phyloP scores from a whole-genome alignment of 2,329 filamentous ascomycete species.

The Dactylonectria macrodidyma region DNA sequence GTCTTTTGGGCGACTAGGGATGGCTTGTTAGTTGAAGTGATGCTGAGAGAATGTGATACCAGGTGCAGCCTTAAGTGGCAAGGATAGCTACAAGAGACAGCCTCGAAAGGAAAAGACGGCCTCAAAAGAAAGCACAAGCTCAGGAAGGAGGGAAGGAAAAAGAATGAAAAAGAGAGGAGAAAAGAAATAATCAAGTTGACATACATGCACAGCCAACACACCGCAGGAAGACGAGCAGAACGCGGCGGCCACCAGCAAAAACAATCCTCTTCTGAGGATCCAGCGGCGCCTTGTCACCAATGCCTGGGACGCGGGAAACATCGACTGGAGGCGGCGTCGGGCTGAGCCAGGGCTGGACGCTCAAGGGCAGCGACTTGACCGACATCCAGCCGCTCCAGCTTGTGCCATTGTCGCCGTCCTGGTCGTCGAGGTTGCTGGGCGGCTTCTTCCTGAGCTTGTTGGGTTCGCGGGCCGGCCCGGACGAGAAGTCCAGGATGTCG shows the following conservation, averaged over 20 bases:
- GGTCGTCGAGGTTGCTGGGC: conserved; percentile 49
- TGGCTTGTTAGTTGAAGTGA: conserved; percentile 6
- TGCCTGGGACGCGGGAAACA: conserved; percentile 60
- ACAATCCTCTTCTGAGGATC: conserved; percentile 62
- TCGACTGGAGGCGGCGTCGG: conserved; percentile 66
- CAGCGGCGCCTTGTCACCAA: conserved; percentile 64
- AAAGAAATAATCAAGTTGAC: conserved; percentile 43
- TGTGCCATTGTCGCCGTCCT: conserved; percentile 38
- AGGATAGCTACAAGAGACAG: no score
- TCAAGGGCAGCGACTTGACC: conserved; percentile 64
- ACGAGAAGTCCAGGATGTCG: conserved; percentile 61
- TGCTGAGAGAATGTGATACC: not conserved
- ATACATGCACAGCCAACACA: conserved; percentile 71
- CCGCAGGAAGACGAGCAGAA: conserved; percentile 67
- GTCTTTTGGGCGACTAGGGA: conserved; percentile 68
- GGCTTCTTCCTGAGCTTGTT: conserved; percentile 53
- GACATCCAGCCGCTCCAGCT: conserved; percentile 65
- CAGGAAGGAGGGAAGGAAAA: conserved; percentile 6
- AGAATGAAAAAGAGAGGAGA: conserved; percentile 1
- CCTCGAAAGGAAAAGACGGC: no score
- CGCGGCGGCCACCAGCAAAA: conserved; percentile 60
- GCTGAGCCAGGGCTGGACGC: conserved; percentile 68
- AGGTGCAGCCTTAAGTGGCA: not conserved
- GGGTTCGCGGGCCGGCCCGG: conserved; percentile 46
- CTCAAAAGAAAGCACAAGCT: no score